Conservation (phyloP, 2,329 filamentous ascomycete genomes). For the Paramyrothecium sp. region DNA sequence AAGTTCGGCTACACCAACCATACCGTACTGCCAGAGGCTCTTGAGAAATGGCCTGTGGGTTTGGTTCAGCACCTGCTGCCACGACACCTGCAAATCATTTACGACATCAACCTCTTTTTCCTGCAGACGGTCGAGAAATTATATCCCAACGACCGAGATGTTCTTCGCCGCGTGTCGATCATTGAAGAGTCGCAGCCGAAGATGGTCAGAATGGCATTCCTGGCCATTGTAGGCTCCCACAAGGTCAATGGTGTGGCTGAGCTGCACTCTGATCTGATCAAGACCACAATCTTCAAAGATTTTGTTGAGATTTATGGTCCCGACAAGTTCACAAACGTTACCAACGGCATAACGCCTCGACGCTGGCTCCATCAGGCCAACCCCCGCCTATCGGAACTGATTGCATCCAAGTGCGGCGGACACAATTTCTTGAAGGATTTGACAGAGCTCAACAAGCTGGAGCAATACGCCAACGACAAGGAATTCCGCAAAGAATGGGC, state of each 20-base stretch:
- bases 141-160: conserved; percentile 86
- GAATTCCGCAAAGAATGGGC: conserved; percentile 92
- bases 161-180: conserved; percentile 86
- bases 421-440: conserved; percentile 87
- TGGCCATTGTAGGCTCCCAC: conserved; percentile 95
- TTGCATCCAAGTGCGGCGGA: conserved; percentile 83
- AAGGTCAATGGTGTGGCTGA: conserved; percentile 99
- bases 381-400: conserved; percentile 85
- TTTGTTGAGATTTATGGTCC: conserved; percentile 93
- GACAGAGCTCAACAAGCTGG: conserved; percentile 81
- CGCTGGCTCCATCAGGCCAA: conserved; percentile 98
- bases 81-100: conserved; percentile 94
- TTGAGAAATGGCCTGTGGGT: conserved; percentile 98
- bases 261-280: conserved; percentile 95
- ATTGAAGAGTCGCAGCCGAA: conserved; percentile 96
- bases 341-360: conserved; percentile 94
- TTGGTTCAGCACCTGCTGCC: conserved; percentile 90
- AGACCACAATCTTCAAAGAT: conserved; percentile 99
- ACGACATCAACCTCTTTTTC: conserved; percentile 96
- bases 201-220: conserved; percentile 96
- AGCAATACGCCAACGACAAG: conserved; percentile 80
- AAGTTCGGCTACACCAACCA: conserved; percentile 97
- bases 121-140: conserved; percentile 84
- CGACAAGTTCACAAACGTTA: conserved; percentile 98
- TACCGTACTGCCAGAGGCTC: conserved; percentile 91